Evolutionary conservation across 78 protist genomes (phyloP).

Genomic region (Dictyostelium purpureum): DNA sequence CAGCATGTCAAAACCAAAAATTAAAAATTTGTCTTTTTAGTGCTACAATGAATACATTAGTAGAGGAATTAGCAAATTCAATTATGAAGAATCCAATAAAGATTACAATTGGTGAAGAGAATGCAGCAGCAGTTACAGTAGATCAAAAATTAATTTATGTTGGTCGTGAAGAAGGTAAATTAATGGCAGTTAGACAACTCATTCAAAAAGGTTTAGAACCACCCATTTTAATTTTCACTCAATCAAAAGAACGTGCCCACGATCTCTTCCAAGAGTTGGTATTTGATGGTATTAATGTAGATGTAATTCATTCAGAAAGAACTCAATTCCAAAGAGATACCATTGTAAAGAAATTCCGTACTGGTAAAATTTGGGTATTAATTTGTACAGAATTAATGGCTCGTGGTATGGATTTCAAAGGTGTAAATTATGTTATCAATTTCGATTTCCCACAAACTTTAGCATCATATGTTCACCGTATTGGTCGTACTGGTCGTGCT

Average conservation of each 20-base stretch:
- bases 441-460: slow-evolving; percentile 95
- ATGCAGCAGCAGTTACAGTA: slow-evolving; percentile 86
- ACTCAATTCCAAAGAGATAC: slow-evolving; percentile 88
- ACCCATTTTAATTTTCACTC: slow-evolving; percentile 96
- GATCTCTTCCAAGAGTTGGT: slow-evolving; percentile 89
- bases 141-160: slow-evolving; percentile 90
- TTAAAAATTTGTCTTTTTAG: slow-evolving; percentile 74
- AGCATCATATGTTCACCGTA: slow-evolving; percentile 82
- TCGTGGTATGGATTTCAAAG: slow-evolving; percentile 98
- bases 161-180: slow-evolving; percentile 95
- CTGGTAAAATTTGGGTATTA: slow-evolving; percentile 93
- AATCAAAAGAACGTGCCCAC: slow-evolving; percentile 93
- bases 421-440: slow-evolving; percentile 93
- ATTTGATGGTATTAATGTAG: slow-evolving; percentile 87
- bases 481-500: slow-evolving; percentile 98
- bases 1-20: slow-evolving; percentile 33
- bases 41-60: slow-evolving; percentile 86
- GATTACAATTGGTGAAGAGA: slow-evolving; percentile 84
- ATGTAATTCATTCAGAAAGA: slow-evolving; percentile 90
- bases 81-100: slow-evolving; percentile 84
- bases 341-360: slow-evolving; percentile 86
- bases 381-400: slow-evolving; percentile 97
- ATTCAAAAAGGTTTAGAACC: slow-evolving; percentile 92
- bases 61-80: slow-evolving; percentile 87
- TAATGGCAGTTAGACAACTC: slow-evolving; percentile 92